Evolutionary conservation across 2,329 filamentous ascomycete genomes (phyloP).

Genomic region (Plectosphaerella cucumerina): DNA sequence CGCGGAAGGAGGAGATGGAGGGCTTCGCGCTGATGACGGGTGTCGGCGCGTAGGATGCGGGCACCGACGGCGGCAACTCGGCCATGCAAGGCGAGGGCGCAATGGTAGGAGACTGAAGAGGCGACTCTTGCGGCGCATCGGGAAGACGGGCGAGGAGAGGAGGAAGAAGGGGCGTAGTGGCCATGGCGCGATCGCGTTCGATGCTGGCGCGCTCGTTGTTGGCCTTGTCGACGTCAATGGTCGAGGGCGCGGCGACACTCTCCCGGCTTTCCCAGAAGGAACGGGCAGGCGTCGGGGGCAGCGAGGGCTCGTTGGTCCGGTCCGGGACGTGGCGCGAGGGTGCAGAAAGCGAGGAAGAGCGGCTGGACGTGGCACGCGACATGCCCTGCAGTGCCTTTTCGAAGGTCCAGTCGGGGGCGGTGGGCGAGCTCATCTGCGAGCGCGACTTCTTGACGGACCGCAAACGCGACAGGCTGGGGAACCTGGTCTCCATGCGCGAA

Average conservation of each 20-base stretch:
- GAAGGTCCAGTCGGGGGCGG: slow-evolving; percentile 78
- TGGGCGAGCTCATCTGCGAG: slow-evolving; percentile 43
- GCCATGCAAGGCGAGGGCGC: slow-evolving; percentile 50
- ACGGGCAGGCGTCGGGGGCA: slow-evolving; percentile 58
- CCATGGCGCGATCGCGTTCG: slow-evolving; percentile 56
- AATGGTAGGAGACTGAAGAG: slow-evolving; percentile 80
- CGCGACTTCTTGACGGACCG: slow-evolving; percentile 40
- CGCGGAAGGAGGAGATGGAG: slow-evolving; percentile 69
- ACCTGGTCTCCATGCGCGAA: slow-evolving; percentile 60
- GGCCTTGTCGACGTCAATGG: slow-evolving; percentile 49
- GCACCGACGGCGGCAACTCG: slow-evolving; percentile 38
- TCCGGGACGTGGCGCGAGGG: slow-evolving; percentile 45
- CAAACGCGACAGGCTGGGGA: slow-evolving; percentile 49
- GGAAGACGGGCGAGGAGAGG: slow-evolving; percentile 66
- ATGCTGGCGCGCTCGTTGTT: slow-evolving; percentile 45
- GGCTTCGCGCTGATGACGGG: slow-evolving; percentile 63
- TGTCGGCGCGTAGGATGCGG: slow-evolving; percentile 13
- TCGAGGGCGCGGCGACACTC: slow-evolving; percentile 42
- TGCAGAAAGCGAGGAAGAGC: slow-evolving; percentile 72
- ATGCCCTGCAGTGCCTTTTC: slow-evolving; percentile 64
- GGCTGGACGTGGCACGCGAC: slow-evolving; percentile 66
- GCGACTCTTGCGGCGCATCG: slow-evolving; percentile 61
- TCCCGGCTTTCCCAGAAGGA: slow-evolving; percentile 59
- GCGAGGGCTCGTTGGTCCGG: slow-evolving; percentile 42
- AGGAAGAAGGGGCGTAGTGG: slow-evolving; percentile 80